Evolutionary conservation across 257 asterid genomes (phyloP).

Genomic region (Rauvolfia tetraphylla): DNA sequence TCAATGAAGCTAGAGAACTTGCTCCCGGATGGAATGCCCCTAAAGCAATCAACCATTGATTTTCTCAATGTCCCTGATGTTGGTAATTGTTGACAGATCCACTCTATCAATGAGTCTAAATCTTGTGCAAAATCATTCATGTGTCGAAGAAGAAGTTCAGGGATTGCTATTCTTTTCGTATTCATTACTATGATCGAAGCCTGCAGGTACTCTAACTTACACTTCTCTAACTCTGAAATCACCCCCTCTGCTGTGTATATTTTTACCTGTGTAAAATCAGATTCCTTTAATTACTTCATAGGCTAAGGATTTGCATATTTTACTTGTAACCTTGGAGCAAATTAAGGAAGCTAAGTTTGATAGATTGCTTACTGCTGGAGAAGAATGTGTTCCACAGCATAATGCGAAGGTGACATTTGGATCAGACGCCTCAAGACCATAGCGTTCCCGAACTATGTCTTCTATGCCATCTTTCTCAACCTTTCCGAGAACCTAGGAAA

Average conservation of each 20-base stretch:
- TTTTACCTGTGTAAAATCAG: conserved; percentile 47
- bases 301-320: background rate
- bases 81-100: conserved; percentile 82
- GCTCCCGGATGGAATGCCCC: conserved; percentile 36
- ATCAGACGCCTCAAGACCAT: conserved; percentile 63
- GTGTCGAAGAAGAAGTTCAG: conserved; percentile 69
- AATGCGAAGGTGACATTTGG: conserved; percentile 80
- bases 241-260: conserved; percentile 82
- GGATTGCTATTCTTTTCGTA: conserved; percentile 52
- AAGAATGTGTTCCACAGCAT: conserved; percentile 85
- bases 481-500: conserved; percentile 28
- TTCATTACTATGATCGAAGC: conserved; percentile 70
- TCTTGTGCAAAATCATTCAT: conserved; percentile 60
- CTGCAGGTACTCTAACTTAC: conserved; percentile 71
- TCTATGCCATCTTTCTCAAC: conserved; percentile 34
- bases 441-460: conserved; percentile 40
- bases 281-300: background rate
- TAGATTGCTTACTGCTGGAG: conserved; percentile 68
- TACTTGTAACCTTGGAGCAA: background rate
- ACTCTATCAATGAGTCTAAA: conserved; percentile 53
- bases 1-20: conserved; percentile 50
- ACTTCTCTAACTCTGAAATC: conserved; percentile 56
- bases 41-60: conserved; percentile 65
- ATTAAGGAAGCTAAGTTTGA: background rate
- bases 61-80: conserved; percentile 69